Evolutionary conservation across 1,284 basidiomycete species (phyloP).

Genomic region (Phenoliferia sp.): DNA sequence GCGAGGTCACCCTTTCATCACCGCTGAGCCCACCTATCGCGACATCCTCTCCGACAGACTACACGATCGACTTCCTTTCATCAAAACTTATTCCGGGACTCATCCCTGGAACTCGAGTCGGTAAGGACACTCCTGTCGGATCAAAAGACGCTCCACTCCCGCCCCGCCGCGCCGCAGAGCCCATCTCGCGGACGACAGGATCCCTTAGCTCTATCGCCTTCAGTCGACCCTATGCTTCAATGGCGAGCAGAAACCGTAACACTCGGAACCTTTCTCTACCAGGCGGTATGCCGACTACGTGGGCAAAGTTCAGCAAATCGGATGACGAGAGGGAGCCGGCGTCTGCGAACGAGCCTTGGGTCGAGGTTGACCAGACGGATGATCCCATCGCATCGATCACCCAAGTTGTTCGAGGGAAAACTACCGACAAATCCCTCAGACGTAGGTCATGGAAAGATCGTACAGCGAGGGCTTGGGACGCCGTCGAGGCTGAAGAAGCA

Average conservation of each 20-base stretch:
- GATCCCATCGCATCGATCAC: conserved; percentile 2
- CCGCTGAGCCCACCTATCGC: neutral
- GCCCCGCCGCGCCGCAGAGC: conserved; percentile 1
- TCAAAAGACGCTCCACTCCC: neutral
- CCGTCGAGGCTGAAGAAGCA: neutral
- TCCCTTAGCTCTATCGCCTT: neutral
- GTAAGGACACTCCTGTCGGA: conserved; percentile 3
- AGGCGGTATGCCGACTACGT: neutral
- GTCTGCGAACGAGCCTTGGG: conserved; percentile 8
- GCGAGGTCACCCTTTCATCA: conserved; percentile 11
- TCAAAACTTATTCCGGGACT: conserved; percentile 22
- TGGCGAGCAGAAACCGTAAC: neutral
- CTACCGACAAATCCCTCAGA: neutral
- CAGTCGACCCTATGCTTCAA: neutral
- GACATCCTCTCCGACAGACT: neutral
- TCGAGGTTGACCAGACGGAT: conserved; percentile 3
- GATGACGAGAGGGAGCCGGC: neutral
- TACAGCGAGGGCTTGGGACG: neutral
- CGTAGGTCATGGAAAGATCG: conserved; percentile 1
- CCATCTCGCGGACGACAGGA: neutral
- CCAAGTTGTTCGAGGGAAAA: neutral
- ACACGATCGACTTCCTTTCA: conserved; percentile 24
- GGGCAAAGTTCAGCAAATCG: neutral
- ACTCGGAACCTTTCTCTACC: conserved; percentile 14
- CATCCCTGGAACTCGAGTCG: conserved; percentile 19